These are phyloP conservation scores for Pichiaceae sp. DNA, from an alignment of 1,139 yeast species.

Conservation along the genomic window DNA sequence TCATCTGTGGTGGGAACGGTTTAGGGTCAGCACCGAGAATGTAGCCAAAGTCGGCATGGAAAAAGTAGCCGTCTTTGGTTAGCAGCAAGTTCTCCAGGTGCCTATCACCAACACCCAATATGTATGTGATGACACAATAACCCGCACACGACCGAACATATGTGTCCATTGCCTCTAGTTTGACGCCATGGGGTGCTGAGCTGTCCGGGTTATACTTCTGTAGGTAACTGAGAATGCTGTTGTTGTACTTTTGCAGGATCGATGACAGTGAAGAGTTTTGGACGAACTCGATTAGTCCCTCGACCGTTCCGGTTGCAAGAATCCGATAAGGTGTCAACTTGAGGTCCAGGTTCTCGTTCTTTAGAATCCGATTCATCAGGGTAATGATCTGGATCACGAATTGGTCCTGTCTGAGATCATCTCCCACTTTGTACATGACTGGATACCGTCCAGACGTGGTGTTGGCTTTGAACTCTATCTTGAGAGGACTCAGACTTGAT, in stretches of 20 bases:
- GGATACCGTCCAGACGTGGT: conserved; percentile 49
- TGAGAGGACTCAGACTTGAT: conserved; percentile 81
- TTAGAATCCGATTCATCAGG: conserved; percentile 81
- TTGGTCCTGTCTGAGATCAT: conserved; percentile 94
- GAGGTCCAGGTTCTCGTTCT: conserved; percentile 85
- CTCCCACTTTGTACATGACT: conserved; percentile 91
- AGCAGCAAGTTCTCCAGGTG: conserved; percentile 82
- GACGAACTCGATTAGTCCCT: conserved; percentile 88
- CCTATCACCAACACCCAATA: conserved; percentile 94
- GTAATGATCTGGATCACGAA: conserved; percentile 86
- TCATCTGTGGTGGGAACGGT: conserved; percentile 98
- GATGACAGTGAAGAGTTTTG: conserved; percentile 88
- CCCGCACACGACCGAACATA: conserved; percentile 96
- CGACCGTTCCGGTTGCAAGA: conserved; percentile 82
- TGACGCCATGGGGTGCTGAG: conserved; percentile 61
- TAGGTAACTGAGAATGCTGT: conserved; percentile 66
- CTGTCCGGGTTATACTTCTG: conserved; percentile 57
- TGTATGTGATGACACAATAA: conserved; percentile 90
- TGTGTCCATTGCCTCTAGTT: conserved; percentile 77
- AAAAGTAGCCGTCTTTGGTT: conserved; percentile 52
- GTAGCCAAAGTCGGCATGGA: conserved; percentile 97
- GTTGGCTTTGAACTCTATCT: conserved; percentile 61
- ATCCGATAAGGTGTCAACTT: conserved; percentile 84
- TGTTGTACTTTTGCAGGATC: conserved; percentile 62
- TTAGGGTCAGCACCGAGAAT: conserved; percentile 95